Evolutionary conservation across 257 asterid species (phyloP).

Genomic region (Agastache rugosa): DNA sequence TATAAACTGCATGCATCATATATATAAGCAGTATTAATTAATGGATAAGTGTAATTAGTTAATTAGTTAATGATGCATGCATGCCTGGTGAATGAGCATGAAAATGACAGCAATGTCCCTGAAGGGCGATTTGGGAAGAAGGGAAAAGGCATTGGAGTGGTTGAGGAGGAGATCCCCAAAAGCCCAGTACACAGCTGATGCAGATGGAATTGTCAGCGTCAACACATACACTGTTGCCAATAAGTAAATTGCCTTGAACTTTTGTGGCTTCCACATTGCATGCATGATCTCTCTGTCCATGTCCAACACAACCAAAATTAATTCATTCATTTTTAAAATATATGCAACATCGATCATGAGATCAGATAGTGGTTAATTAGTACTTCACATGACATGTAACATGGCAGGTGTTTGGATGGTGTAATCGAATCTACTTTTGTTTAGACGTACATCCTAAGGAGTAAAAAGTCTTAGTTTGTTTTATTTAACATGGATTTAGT

Average conservation of each 20-base stretch:
- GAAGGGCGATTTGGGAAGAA: slow-evolving; percentile 49
- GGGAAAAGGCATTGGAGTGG: slow-evolving; percentile 54
- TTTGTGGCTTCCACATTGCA: slow-evolving; percentile 58
- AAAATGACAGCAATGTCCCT: slow-evolving; percentile 55
- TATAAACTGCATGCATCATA: slow-evolving; percentile 36
- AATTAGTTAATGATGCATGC: too few species aligned
- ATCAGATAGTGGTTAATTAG: too few species aligned
- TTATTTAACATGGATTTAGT: background rate
- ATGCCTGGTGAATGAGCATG: slow-evolving; percentile 62
- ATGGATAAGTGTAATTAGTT: too few species aligned
- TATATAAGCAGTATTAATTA: background rate
- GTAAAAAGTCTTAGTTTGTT: background rate
- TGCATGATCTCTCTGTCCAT: slow-evolving; percentile 49
- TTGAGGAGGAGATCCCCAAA: slow-evolving; percentile 55
- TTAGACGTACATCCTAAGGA: background rate
- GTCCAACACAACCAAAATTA: too few species aligned
- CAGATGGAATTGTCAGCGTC: slow-evolving; percentile 53
- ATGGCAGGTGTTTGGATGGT: background rate
- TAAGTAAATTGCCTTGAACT: slow-evolving; percentile 54
- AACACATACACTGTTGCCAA: slow-evolving; percentile 48
- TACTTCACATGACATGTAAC: too few species aligned
- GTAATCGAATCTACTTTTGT: background rate
- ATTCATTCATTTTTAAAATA: too few species aligned
- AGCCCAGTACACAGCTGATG: slow-evolving; percentile 56
- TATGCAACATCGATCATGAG: too few species aligned